Conservation (phyloP, 2,329 filamentous ascomycete species). For the Pleurostoma richardsiae region DNA sequence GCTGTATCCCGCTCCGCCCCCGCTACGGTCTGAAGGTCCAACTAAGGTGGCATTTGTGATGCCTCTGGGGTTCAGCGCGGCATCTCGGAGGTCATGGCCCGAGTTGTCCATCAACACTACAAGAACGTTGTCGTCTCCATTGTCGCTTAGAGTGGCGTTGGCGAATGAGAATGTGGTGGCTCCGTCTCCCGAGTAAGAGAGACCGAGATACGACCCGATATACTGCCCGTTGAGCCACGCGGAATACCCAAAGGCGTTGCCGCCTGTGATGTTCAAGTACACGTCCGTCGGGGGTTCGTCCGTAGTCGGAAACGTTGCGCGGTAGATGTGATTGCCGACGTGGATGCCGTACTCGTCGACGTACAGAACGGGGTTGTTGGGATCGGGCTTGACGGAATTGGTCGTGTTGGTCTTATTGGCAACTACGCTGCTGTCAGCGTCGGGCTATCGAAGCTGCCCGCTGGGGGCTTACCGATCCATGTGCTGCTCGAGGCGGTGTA, state of each 20-base stretch:
- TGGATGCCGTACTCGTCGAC: slow-evolving; percentile 53
- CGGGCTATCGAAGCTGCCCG: neutral
- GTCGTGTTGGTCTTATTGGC: slow-evolving; percentile 44
- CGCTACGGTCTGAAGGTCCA: slow-evolving; percentile 16
- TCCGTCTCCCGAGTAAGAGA: slow-evolving; percentile 29
- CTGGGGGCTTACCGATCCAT: slow-evolving; percentile 31
- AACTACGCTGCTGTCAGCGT: slow-evolving; percentile 16
- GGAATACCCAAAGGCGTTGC: slow-evolving; percentile 50
- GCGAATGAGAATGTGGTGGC: slow-evolving; percentile 42
- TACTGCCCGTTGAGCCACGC: slow-evolving; percentile 53
- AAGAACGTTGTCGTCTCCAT: slow-evolving; percentile 35
- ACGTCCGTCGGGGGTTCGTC: slow-evolving; percentile 32
- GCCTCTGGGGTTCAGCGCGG: slow-evolving; percentile 42
- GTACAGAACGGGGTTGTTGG: slow-evolving; percentile 49
- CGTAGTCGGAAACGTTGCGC: slow-evolving; percentile 40
- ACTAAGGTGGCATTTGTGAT: slow-evolving; percentile 47
- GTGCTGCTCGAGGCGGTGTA: slow-evolving; percentile 36
- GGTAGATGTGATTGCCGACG: slow-evolving; percentile 47
- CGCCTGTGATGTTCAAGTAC: slow-evolving; percentile 47
- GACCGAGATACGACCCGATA: slow-evolving; percentile 50
- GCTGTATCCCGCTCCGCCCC: slow-evolving; percentile 14
- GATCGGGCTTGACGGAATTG: slow-evolving; percentile 39
- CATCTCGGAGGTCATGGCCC: slow-evolving; percentile 49
- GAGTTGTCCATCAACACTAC: slow-evolving; percentile 56
- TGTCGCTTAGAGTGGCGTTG: slow-evolving; percentile 36